Evolutionary conservation across 106 monocot species (phyloP), one percentile per base, ranked within the genome.

Genomic region (Ottelia alismoides): DNA sequence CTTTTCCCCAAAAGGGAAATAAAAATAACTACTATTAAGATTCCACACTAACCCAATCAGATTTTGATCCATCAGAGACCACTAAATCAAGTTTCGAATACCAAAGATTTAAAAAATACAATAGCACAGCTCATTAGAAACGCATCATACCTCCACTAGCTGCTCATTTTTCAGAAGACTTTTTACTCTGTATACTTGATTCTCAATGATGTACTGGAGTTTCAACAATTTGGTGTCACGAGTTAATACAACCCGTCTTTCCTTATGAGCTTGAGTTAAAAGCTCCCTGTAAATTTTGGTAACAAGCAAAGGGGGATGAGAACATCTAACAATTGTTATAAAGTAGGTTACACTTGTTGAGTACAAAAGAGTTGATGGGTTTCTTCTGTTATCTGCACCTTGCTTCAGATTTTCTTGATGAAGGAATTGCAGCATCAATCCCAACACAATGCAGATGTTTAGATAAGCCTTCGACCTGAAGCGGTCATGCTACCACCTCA

Each of bases 391-490:
- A 35, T 0, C 25, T 31, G 26, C 46, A 89, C 96, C 96, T 89
- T 67, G 85, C 74, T 57, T 82, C 89, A 68, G 96, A 82, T 47
- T 89, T 96, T 55, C 68, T 88, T 25, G 28, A 61, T 28, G 69
- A 79, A 49, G 96, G 78, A 58, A 74, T 62, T 48, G 89, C 88
- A 64, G 96, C 88, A 79, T 96, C 88, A 64, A 96, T 81, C 22
- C 89, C 96, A 71, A 96, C 89, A 85, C 96, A 89, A 20, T 85
- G 69, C 48, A 96, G 74, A 68, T 89, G 78, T 31, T 81, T 78
- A 22, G 89, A 88, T 48, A 96, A 61, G 23, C 96, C 96, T 78
- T 96, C 89, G 7, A 96, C 75, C 96, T 96, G 60, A 3, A 57
- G n/a, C 44, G 17, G 0, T 18, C n/a, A n/a, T n/a, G n/a, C n/a